Percentiles rank a stretch among this genome's conserved stretches.
phyloP scores from a whole-genome alignment of 306 rosid species.

The Castanea sativa region DNA sequence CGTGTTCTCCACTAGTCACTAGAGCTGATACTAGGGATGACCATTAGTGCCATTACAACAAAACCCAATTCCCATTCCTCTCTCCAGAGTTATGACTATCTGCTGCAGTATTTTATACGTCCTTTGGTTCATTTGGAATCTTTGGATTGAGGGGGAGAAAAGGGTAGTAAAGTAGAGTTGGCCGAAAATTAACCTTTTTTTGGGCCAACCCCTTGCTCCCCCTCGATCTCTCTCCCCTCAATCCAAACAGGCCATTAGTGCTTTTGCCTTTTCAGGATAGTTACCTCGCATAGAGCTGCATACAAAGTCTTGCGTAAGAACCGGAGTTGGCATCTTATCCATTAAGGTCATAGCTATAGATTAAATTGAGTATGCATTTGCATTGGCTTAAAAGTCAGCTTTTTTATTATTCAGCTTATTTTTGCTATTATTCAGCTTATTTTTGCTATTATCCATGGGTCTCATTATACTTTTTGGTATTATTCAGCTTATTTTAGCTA shows the following conservation, averaged over 20 bases:
- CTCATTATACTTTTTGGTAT: too few relatives aligned
- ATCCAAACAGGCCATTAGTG: constrained; percentile 1
- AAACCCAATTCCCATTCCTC: constrained; percentile 49
- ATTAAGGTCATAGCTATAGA: not conserved
- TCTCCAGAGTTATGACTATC: constrained; percentile 61
- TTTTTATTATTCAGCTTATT: too few relatives aligned
- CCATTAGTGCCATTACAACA: constrained; percentile 43
- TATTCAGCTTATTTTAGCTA: too few relatives aligned
- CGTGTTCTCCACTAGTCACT: constrained; percentile 55
- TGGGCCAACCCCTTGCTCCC: too few relatives aligned
- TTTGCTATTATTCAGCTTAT: too few relatives aligned
- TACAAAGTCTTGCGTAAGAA: not conserved
- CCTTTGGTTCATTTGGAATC: constrained; percentile 28
- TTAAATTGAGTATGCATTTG: not conserved
- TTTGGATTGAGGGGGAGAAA: too few relatives aligned
- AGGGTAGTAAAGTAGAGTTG: too few relatives aligned
- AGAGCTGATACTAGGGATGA: constrained; percentile 38
- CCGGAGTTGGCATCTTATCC: not conserved
- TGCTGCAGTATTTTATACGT: constrained; percentile 72
- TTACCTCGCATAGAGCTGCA: constrained; percentile 38
- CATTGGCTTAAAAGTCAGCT: too few relatives aligned
- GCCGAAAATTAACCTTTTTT: too few relatives aligned
- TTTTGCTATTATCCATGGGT: too few relatives aligned
- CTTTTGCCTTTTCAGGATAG: constrained; percentile 81
- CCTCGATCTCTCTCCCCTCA: too few relatives aligned